A percentile compares a stretch with the other conserved stretches of the same genome.
Evolutionary conservation across 352 stramenopile genomes (phyloP).

Genomic region (Aphanomyces stellatus): DNA sequence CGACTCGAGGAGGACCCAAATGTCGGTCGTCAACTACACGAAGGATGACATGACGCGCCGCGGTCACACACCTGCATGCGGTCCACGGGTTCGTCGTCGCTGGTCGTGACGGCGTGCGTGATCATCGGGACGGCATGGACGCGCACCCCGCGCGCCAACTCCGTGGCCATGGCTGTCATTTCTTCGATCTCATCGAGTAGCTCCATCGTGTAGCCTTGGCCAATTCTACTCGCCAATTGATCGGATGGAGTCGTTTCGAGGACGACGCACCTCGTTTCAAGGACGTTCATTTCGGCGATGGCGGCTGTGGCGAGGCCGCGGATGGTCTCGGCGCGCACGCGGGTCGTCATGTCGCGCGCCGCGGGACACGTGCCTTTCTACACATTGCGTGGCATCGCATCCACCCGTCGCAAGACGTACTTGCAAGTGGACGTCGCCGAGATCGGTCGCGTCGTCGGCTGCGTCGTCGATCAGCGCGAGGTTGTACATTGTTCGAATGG

Average conservation of each 20-base stretch:
- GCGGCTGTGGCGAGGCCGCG: not conserved
- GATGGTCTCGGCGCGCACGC: conserved; percentile 12
- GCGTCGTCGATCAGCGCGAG: not conserved
- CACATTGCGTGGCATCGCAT: not conserved
- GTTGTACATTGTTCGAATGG: conserved; percentile 10
- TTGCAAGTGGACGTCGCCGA: conserved; percentile 4
- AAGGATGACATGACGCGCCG: not conserved
- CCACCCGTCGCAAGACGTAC: not conserved
- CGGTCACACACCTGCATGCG: conserved; percentile 7
- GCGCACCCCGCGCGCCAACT: not conserved
- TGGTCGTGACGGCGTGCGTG: not conserved
- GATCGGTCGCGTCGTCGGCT: not conserved
- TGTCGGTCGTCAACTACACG: conserved; percentile 9
- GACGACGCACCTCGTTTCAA: not conserved
- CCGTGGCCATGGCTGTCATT: not conserved
- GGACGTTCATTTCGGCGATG: conserved; percentile 17
- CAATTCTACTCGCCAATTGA: not conserved
- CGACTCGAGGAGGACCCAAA: conserved; percentile 12
- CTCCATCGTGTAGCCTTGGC: not conserved
- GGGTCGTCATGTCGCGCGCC: not conserved
- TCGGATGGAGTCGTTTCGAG: not conserved
- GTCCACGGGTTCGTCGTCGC: conserved; percentile 13
- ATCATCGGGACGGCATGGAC: conserved; percentile 11
- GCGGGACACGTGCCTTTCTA: not conserved
- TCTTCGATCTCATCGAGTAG: conserved; percentile 13